These are phyloP conservation scores for Apostasia ramifera DNA, from an alignment of 106 monocot genomes.

Conservation along the genomic window DNA sequence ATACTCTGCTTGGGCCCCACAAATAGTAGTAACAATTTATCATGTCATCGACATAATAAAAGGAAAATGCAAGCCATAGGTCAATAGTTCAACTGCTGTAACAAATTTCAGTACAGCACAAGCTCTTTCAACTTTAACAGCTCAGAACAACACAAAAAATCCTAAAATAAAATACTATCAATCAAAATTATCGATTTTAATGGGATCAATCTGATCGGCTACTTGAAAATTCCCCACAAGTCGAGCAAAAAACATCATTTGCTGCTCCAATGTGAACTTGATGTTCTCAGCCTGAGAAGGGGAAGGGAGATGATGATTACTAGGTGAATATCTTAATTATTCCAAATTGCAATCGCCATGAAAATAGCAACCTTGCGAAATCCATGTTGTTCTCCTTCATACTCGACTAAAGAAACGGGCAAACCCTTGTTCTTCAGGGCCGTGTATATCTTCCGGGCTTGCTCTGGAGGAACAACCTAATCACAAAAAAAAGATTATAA, in stretches of 20 bases:
- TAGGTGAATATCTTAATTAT: too few relatives aligned
- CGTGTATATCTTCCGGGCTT: constrained; percentile 67
- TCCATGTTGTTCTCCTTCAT: constrained; percentile 94
- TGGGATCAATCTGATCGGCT: constrained; percentile 62
- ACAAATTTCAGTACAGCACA: too few relatives aligned
- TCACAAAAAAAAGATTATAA: not conserved
- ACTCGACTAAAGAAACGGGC: constrained; percentile 86
- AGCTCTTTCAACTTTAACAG: too few relatives aligned
- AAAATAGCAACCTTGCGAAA: constrained; percentile 66
- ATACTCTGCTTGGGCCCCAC: too few relatives aligned
- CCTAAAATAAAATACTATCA: constrained; percentile 5
- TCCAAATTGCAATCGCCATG: not conserved
- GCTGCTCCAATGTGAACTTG: constrained; percentile 73
- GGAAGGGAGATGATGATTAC: not conserved
- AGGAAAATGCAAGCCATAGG: too few relatives aligned
- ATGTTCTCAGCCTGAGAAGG: constrained; percentile 77
- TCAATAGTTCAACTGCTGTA: too few relatives aligned
- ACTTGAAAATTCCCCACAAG: constrained; percentile 69
- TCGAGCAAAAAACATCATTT: constrained; percentile 88
- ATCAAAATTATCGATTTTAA: constrained; percentile 80
- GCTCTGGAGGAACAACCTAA: constrained; percentile 82
- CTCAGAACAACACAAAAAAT: too few relatives aligned
- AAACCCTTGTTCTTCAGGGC: constrained; percentile 77
- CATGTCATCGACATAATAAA: too few relatives aligned
- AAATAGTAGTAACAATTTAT: too few relatives aligned